Percentiles rank a stretch among this genome's conserved stretches.
These are phyloP conservation scores for Penicillium roqueforti DNA, from an alignment of 495 filamentous ascomycete genomes.

Conservation along the genomic window DNA sequence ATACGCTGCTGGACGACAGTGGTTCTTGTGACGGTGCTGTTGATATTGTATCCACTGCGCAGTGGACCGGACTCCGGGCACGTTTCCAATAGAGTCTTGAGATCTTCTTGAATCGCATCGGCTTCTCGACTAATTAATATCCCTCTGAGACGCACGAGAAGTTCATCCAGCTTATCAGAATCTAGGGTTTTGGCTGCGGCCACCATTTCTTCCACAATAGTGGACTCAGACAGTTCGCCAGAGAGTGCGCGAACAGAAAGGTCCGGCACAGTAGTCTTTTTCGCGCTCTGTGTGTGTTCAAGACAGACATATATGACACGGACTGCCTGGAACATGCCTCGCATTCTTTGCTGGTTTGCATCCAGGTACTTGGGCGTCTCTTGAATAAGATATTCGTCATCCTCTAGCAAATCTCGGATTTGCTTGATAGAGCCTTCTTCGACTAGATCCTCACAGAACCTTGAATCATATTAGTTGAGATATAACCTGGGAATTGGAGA, in stretches of 20 bases:
- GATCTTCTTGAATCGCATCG: slow-evolving; percentile 21
- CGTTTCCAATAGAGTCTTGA: slow-evolving; percentile 35
- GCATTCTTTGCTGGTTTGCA: slow-evolving; percentile 40
- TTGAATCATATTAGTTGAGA: slow-evolving; percentile 16
- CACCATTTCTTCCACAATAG: slow-evolving; percentile 51
- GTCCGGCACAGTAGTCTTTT: slow-evolving; percentile 42
- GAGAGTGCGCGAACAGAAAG: slow-evolving; percentile 54
- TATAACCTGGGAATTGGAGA: not conserved
- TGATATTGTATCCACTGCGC: slow-evolving; percentile 71
- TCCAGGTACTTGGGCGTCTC: slow-evolving; percentile 30
- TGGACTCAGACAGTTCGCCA: slow-evolving; percentile 52
- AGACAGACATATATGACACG: slow-evolving; percentile 44
- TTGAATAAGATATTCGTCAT: slow-evolving; percentile 44
- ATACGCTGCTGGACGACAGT: slow-evolving; percentile 87
- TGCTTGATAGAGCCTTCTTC: slow-evolving; percentile 34
- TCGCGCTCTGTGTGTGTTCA: slow-evolving; percentile 35
- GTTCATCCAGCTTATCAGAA: slow-evolving; percentile 33
- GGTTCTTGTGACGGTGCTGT: slow-evolving; percentile 68
- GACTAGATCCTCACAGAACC: slow-evolving; percentile 45
- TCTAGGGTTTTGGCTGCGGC: slow-evolving; percentile 46
- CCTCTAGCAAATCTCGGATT: slow-evolving; percentile 48
- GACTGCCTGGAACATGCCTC: slow-evolving; percentile 43
- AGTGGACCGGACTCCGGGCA: slow-evolving; percentile 47
- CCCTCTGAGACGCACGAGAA: slow-evolving; percentile 21
- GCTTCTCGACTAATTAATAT: slow-evolving; percentile 14